Base-by-base conservation (phyloP, 2,329 filamentous ascomycete genomes). In the Monilinia aucupariae region DNA sequence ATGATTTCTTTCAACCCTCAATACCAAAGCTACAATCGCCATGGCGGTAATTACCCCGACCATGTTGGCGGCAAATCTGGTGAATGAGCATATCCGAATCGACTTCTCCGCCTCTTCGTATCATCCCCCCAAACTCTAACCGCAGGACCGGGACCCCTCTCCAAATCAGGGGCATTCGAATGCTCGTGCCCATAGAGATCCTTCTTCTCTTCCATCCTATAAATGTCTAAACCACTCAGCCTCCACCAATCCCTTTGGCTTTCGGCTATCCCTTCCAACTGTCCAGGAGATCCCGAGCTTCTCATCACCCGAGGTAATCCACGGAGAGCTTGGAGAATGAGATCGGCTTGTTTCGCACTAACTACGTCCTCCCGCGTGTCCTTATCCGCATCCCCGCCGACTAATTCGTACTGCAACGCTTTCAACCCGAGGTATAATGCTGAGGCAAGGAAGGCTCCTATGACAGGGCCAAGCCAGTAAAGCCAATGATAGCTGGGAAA, bases 401-500 rank as follows among this genome's bases (percentile, higher is more conserved):
- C 51, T 25, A 62, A 27, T 62, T 62, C 60, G 41, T 56, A 62
- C 15, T 58, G 48, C 60, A 62, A 56, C 5, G 43, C 60, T 41
- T 62, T 62, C 4, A 62, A 13, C 15, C 17, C 41, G 7, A 62
- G 52, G 27, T 62, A 62, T 6, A 62, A 25, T 8, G 6, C 41
- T 34, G 51, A 43, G 17, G 60, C 60, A 22, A 58, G 51, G 2
- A 15, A 53, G 10, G 60, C 25, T 25, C 60, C 60, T 4, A 56
- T 2, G 17, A 32, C 34, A 30, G 60, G 60, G 10, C 60, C 51
- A 12, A 62, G 20, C 60, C 60, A 76, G 67, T 80, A 80, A 49
- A 80, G 78, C 78, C 78, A 80, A 65, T 80, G 78, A 64, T 79
- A 75, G 5, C 63, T 53, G 37, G 74, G 73, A 61, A 80, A 80